A percentile compares a stretch with the other conserved stretches of the same genome.
Evolutionary conservation across 345 rosid species (phyloP).

Genomic region (Xanthoceras sorbifolium): DNA sequence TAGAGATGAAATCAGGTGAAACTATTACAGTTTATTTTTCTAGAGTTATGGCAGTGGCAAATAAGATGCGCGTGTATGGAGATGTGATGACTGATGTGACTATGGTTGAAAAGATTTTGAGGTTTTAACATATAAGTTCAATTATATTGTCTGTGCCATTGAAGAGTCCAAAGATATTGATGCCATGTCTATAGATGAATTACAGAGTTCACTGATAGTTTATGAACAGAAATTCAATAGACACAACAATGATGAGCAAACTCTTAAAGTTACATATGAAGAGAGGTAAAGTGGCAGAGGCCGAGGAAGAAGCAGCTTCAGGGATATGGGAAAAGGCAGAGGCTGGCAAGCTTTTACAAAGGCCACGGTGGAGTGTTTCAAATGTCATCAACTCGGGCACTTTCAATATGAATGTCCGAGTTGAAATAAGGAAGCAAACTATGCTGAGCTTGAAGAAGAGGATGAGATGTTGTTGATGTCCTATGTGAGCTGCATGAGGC

Average conservation of each 20-base stretch:
- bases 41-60: not conserved
- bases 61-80: constrained; percentile 12
- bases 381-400: constrained; percentile 11
- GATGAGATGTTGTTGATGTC: constrained; percentile 25
- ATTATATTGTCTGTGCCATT: constrained; percentile 1
- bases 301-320: not conserved
- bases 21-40: not conserved
- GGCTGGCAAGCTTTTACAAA: not conserved
- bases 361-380: constrained; percentile 9
- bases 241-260: not conserved
- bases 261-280: not conserved
- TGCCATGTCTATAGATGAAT: constrained; percentile 1
- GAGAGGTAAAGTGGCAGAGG: not conserved
- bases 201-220: constrained; percentile 11
- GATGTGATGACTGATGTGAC: too few relatives aligned
- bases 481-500: not conserved
- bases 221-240: constrained; percentile 3
- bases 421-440: not conserved
- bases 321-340: too few relatives aligned
- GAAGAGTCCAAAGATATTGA: constrained; percentile 5
- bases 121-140: not conserved
- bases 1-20: not conserved
- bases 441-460: not conserved
- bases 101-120: constrained; percentile 7
- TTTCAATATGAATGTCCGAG: constrained; percentile 17